Conservation (phyloP, 352 stramenopile genomes). For the Globisporangium mamillatum region DNA sequence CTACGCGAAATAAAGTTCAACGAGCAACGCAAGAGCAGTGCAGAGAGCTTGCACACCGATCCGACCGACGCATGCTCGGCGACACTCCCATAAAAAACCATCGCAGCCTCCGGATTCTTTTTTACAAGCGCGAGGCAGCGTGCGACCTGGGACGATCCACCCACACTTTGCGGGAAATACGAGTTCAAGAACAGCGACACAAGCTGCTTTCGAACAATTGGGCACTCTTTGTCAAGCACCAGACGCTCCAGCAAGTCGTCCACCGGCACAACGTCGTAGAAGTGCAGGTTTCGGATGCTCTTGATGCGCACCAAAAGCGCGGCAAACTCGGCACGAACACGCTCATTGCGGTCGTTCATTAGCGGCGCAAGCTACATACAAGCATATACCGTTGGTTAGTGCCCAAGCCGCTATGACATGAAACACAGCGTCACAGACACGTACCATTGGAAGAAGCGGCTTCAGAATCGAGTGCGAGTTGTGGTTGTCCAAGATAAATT, state of each 20-base stretch:
- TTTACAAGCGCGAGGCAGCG: slow-evolving; percentile 76
- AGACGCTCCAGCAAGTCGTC: slow-evolving; percentile 74
- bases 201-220: slow-evolving; percentile 68
- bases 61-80: slow-evolving; percentile 71
- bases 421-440: slow-evolving; percentile 8
- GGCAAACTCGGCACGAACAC: slow-evolving; percentile 75
- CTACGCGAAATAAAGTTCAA: slow-evolving; percentile 75
- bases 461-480: slow-evolving; percentile 84
- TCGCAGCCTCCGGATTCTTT: slow-evolving; percentile 75
- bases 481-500: slow-evolving; percentile 87
- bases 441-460: slow-evolving; percentile 78
- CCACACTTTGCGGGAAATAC: slow-evolving; percentile 83
- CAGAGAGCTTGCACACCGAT: slow-evolving; percentile 79
- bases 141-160: slow-evolving; percentile 77
- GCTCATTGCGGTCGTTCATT: slow-evolving; percentile 84
- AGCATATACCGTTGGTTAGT: slow-evolving; percentile 1
- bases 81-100: slow-evolving; percentile 83
- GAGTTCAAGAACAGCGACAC: slow-evolving; percentile 84
- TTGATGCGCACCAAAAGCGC: slow-evolving; percentile 83
- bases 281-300: slow-evolving; percentile 84
- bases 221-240: slow-evolving; percentile 57
- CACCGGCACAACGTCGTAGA: slow-evolving; percentile 83
- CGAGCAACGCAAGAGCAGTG: slow-evolving; percentile 70
- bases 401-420: background rate
- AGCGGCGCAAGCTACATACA: slow-evolving; percentile 55